Evolutionary conservation across 768 basidiomycete species (phyloP).

Genomic region (Lactarius pseudohatsudake): DNA sequence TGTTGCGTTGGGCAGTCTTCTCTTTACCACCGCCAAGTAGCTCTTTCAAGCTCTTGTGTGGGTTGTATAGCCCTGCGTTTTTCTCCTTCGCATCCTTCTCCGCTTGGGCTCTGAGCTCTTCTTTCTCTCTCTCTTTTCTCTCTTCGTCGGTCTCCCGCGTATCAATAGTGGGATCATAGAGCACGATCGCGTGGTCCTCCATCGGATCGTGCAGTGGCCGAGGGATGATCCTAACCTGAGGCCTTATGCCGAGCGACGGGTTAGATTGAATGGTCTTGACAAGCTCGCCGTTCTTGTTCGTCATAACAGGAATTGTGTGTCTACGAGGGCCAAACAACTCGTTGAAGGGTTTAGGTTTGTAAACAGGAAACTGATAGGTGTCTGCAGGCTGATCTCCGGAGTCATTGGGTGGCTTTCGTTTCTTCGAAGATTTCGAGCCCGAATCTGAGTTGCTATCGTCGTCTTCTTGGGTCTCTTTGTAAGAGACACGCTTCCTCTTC

Average conservation of each 20-base stretch:
- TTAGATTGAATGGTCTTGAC: slow-evolving; percentile 60
- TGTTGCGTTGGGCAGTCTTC: slow-evolving; percentile 62
- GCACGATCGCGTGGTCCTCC: slow-evolving; percentile 95
- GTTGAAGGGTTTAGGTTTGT: slow-evolving; percentile 75
- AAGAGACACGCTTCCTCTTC: slow-evolving; percentile 87
- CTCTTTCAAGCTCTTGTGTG: slow-evolving; percentile 86
- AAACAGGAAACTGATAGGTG: slow-evolving; percentile 74
- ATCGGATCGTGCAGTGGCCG: slow-evolving; percentile 96
- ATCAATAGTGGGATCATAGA: slow-evolving; percentile 96
- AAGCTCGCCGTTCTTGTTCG: slow-evolving; percentile 62
- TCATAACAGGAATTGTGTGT: slow-evolving; percentile 86
- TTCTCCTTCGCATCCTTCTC: slow-evolving; percentile 66
- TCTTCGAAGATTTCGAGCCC: slow-evolving; percentile 50
- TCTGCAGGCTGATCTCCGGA: slow-evolving; percentile 55
- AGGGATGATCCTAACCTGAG: slow-evolving; percentile 76
- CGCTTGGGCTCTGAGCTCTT: slow-evolving; percentile 64
- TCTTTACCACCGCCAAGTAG: slow-evolving; percentile 71
- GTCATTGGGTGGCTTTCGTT: slow-evolving; percentile 64
- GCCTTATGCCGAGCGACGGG: slow-evolving; percentile 80
- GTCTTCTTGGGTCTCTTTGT: slow-evolving; percentile 63
- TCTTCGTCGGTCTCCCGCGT: slow-evolving; percentile 90
- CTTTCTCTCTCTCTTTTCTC: slow-evolving; percentile 66
- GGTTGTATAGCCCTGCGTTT: slow-evolving; percentile 74
- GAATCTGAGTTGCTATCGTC: slow-evolving; percentile 57
- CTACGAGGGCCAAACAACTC: slow-evolving; percentile 47